A percentile compares a stretch with the other conserved stretches of the same genome.
Evolutionary conservation across 2,329 filamentous ascomycete genomes (phyloP).

Genomic region (Pyrenochaeta sp.): DNA sequence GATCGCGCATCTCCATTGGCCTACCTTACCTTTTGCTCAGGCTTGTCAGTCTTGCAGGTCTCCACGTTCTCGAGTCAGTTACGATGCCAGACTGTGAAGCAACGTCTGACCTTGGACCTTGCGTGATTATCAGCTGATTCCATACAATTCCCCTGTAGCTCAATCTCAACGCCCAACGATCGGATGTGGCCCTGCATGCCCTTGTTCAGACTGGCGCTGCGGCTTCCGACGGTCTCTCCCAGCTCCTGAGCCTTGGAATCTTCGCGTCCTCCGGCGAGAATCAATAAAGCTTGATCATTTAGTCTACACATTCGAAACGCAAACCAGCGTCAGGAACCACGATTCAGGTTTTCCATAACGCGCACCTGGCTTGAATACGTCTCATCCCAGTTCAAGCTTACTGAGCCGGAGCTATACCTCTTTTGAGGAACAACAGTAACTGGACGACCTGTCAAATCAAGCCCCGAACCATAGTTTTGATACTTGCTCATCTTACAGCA

Average conservation of each 20-base stretch:
- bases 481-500: background rate
- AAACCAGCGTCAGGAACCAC: conserved; percentile 17
- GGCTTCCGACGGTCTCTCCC: conserved; percentile 18
- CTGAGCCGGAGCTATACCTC: conserved; percentile 2
- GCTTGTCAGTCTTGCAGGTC: conserved; percentile 6
- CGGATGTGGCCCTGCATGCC: conserved; percentile 15
- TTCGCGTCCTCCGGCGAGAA: conserved; percentile 23
- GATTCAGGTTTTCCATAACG: conserved; percentile 13
- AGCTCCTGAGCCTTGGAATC: conserved; percentile 24
- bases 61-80: conserved; percentile 10
- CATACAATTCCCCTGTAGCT: conserved; percentile 4
- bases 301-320: conserved; percentile 30
- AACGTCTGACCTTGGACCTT: background rate
- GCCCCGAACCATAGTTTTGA: background rate
- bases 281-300: conserved; percentile 43
- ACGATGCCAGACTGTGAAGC: conserved; percentile 2
- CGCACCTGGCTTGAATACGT: conserved; percentile 11
- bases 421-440: background rate
- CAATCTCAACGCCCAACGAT: conserved; percentile 7
- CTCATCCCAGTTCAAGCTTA: conserved; percentile 5
- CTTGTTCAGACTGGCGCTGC: conserved; percentile 5
- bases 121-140: conserved; percentile 8
- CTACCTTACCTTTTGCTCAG: conserved; percentile 10
- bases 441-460: background rate
- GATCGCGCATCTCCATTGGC: conserved; percentile 14